These are phyloP conservation scores for Rhizoclosmatium sp. DNA, from an alignment of 192 early-diverging fungal species.

Conservation along the genomic window DNA sequence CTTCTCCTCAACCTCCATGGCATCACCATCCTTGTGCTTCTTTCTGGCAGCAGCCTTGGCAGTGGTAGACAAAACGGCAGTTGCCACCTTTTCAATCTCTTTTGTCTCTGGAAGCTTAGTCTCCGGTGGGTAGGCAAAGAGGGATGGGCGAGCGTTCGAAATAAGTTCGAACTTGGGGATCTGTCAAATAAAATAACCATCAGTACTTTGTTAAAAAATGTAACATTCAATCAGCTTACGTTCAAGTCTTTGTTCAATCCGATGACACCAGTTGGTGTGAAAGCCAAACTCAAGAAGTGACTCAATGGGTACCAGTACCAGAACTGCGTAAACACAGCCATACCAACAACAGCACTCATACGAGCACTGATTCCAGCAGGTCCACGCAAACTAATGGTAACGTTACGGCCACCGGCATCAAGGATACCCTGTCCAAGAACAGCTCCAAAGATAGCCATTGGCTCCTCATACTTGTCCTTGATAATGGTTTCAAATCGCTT, in stretches of 20 bases:
- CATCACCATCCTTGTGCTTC: conserved; percentile 74
- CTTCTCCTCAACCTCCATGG: conserved; percentile 64
- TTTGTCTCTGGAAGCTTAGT: conserved; percentile 82
- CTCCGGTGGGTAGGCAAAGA: conserved; percentile 93
- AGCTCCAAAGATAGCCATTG: conserved; percentile 95
- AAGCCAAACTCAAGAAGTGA: conserved; percentile 93
- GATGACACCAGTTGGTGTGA: conserved; percentile 95
- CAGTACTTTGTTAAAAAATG: not conserved
- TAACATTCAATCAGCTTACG: conserved; percentile 34
- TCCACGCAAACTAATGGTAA: conserved; percentile 91
- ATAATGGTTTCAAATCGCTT: conserved; percentile 90
- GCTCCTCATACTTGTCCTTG: conserved; percentile 90
- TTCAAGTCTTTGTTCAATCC: conserved; percentile 89
- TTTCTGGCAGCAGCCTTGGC: conserved; percentile 88
- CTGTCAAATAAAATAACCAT: conserved; percentile 39
- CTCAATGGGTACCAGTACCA: conserved; percentile 99
- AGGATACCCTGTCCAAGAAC: conserved; percentile 96
- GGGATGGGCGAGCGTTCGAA: conserved; percentile 84
- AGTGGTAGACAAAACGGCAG: conserved; percentile 95
- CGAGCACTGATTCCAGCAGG: conserved; percentile 82
- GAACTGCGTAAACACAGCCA: conserved; percentile 98
- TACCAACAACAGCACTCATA: conserved; percentile 97
- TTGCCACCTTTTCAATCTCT: conserved; percentile 89
- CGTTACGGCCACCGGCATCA: conserved; percentile 97
- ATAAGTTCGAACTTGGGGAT: conserved; percentile 86